Percentiles rank a stretch among this genome's conserved stretches.
Evolutionary conservation across 2,329 filamentous ascomycete genomes (phyloP).

Genomic region (Aspergillus sp.): DNA sequence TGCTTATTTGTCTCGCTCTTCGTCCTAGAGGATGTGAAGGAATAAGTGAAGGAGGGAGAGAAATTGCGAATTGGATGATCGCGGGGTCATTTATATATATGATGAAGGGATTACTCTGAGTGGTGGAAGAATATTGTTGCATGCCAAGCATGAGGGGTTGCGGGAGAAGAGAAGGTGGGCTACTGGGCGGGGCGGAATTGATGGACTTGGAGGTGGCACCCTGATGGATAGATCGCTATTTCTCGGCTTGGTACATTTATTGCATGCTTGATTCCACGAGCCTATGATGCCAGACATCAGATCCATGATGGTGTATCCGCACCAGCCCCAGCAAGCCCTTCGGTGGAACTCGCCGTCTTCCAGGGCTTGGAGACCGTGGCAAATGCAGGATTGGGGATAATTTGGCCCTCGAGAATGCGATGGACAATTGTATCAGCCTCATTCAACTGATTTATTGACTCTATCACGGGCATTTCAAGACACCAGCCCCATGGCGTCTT

Average conservation of each 20-base stretch:
- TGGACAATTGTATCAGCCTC: too few relatives aligned
- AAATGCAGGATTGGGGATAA: too few relatives aligned
- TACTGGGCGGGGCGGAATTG: not conserved
- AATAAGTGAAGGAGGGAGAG: not conserved
- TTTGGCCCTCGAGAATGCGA: too few relatives aligned
- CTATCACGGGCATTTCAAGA: too few relatives aligned
- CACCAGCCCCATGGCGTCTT: too few relatives aligned
- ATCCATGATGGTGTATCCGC: too few relatives aligned
- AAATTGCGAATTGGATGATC: not conserved
- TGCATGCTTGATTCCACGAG: too few relatives aligned
- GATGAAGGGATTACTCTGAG: not conserved
- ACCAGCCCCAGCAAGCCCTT: too few relatives aligned
- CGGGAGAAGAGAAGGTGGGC: not conserved
- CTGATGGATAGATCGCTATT: not conserved
- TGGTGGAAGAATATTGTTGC: conserved; percentile 14
- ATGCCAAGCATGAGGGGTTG: conserved; percentile 17
- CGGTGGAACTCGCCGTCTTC: too few relatives aligned
- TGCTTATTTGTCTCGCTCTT: not conserved
- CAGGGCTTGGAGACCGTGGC: too few relatives aligned
- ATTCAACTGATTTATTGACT: too few relatives aligned
- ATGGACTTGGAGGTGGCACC: not conserved
- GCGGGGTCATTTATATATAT: conserved; percentile 1
- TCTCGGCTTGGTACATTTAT: not conserved
- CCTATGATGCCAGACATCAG: too few relatives aligned
- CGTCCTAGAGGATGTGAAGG: not conserved